phyloP scores from a whole-genome alignment of 140 eudicot species.

The Flaveria floridana region DNA sequence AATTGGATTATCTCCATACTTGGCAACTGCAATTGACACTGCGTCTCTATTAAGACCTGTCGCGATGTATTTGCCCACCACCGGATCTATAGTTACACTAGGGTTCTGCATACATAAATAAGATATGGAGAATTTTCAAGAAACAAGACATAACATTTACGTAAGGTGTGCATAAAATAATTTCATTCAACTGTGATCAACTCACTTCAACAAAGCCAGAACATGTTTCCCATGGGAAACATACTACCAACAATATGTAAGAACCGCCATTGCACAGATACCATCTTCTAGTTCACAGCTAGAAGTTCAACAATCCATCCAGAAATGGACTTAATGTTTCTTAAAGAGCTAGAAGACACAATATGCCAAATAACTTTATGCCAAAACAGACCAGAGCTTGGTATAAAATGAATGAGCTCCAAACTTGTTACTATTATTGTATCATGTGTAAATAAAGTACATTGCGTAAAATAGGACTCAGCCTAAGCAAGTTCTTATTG shows the following conservation, averaged over 20 bases:
- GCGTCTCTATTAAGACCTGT: conserved; percentile 85
- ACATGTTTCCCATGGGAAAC: not conserved
- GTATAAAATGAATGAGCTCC: not conserved
- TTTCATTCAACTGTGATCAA: not conserved
- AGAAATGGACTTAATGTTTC: not conserved
- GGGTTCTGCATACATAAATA: conserved; percentile 51
- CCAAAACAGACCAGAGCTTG: not conserved
- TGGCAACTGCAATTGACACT: conserved; percentile 82
- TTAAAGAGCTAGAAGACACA: not conserved
- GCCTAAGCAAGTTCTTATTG: not conserved
- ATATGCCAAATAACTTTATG: not conserved
- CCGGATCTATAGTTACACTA: conserved; percentile 54
- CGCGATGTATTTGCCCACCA: conserved; percentile 65
- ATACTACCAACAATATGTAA: not conserved
- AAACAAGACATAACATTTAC: not conserved
- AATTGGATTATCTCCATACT: conserved; percentile 84
- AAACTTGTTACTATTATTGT: not conserved
- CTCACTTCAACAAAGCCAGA: not conserved
- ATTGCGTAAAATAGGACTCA: not conserved
- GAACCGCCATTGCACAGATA: conserved; percentile 5
- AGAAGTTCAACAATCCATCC: not conserved
- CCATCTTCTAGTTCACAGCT: conserved; percentile 2
- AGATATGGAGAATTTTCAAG: not conserved
- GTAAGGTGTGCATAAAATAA: not conserved
- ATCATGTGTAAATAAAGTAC: not conserved